phyloP scores from a whole-genome alignment of 139 green algal species.

The Picochlorum sp. region DNA sequence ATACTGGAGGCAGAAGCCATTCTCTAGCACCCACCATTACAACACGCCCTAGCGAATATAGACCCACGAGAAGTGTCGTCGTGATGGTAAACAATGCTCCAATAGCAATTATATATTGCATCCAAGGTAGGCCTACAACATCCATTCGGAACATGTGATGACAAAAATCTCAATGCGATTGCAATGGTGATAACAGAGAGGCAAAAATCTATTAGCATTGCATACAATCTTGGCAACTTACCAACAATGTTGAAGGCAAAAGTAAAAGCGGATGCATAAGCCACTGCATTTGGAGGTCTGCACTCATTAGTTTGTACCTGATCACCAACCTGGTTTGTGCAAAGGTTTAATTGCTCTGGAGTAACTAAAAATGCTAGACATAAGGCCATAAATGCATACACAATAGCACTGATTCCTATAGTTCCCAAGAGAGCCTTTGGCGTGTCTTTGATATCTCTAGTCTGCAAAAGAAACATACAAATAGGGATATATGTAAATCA shows the following conservation, averaged over 20 bases:
- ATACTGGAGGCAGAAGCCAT: constrained; percentile 25
- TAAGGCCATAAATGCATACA: constrained; percentile 9
- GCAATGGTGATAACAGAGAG: too few relatives aligned
- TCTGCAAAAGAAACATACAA: too few relatives aligned
- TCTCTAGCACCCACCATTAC: constrained; percentile 16
- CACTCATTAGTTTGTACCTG: too few relatives aligned
- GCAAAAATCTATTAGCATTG: too few relatives aligned
- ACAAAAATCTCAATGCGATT: neutral
- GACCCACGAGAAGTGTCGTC: constrained; percentile 16
- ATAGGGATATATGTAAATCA: too few relatives aligned
- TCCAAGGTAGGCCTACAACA: neutral
- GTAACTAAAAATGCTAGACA: constrained; percentile 6
- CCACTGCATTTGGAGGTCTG: neutral
- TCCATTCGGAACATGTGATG: neutral
- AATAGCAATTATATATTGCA: constrained; percentile 15
- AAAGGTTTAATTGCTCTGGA: neutral
- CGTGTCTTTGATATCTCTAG: neutral
- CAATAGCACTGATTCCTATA: neutral
- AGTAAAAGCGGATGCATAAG: neutral
- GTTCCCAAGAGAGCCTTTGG: constrained; percentile 19
- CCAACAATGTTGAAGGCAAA: neutral
- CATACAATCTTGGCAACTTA: too few relatives aligned
- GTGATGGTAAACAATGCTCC: constrained; percentile 12
- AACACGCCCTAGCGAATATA: constrained; percentile 16
- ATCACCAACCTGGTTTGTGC: too few relatives aligned